phyloP scores from a whole-genome alignment of 2,329 filamentous ascomycete genomes.

The Penicillium glabrum region DNA sequence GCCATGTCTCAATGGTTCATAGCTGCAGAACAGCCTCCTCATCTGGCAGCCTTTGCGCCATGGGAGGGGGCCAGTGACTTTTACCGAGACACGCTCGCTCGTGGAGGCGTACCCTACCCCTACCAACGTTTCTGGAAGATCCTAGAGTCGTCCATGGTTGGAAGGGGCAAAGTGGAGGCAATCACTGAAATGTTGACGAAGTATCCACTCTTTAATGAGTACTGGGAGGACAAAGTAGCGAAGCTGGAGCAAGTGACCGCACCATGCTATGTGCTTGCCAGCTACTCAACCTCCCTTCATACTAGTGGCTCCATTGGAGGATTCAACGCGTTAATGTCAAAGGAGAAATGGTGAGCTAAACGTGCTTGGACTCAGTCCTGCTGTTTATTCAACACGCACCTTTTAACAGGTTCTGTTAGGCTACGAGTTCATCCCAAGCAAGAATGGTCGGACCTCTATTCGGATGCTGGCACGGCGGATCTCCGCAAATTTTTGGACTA shows the following conservation, averaged over 20 bases:
- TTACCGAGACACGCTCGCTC: too few species aligned
- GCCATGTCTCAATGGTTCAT: slow-evolving; percentile 1
- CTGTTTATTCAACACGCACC: too few species aligned
- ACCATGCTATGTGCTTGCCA: not conserved
- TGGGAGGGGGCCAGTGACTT: not conserved
- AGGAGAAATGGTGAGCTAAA: not conserved
- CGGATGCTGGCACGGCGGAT: not conserved
- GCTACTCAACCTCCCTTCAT: not conserved
- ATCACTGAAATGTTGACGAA: not conserved
- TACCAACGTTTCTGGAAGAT: too few species aligned
- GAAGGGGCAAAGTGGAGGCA: not conserved
- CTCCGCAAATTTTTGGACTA: not conserved
- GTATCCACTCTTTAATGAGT: not conserved
- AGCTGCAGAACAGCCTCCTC: not conserved
- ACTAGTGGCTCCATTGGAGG: not conserved
- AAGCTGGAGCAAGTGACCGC: not conserved
- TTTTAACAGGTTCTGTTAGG: not conserved
- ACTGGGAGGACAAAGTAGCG: not conserved
- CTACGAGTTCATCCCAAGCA: not conserved
- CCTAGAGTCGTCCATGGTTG: too few species aligned
- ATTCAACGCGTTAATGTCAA: not conserved
- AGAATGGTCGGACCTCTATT: not conserved
- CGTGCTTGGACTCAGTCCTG: too few species aligned
- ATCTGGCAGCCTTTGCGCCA: not conserved
- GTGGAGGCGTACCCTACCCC: too few species aligned